Base-by-base conservation (phyloP, 139 green algal genomes). In the Coccomyxa sp. region DNA sequence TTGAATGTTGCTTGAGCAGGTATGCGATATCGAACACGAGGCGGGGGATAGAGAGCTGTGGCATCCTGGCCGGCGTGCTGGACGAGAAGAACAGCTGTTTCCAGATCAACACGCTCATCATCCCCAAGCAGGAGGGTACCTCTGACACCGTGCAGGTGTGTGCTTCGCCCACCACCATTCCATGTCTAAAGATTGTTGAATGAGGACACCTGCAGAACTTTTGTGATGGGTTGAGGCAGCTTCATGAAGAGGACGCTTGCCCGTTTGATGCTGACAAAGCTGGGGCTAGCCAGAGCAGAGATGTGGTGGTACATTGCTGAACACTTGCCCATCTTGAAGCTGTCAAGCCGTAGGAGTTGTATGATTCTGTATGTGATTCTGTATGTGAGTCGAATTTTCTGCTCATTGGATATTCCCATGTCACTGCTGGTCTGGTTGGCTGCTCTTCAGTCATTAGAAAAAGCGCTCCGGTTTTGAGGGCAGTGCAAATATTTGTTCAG, bases 61-160 rank as follows among this genome's bases (percentile, higher is more conserved):
- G 93, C 77, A 95, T 98, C 45, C 89, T 98, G 79, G 95, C 92
- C 0, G 96, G 94, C 25, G 79, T 66, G 12, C 83, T 98, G 82
- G 88, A 90, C 0, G 85, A 88, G 0, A 88, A 92, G 78, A 89
- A 95, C 81, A 88, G 85, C 45, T 81, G 88, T 12, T 98, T 98
- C 88, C 92, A 83, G 79, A 93, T 98, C 85, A 95, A 85, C 74
- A 95, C 92, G 0, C 92, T 98, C 79, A 97, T 98, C 80, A 89
- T 98, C 23, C 95, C 95, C 79, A 98, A 98, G 87, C 95, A 98
- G 87, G 79, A 95, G 82, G 94, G 94, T 81, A 96, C 93, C 16
- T 89, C 85, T 12, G 94, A 97, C 87, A 96, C 92, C 4, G 94
- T 97, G 51, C 58, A 91, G 79, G 83, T 83, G 71, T 23, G 15